These are phyloP conservation scores for Drechslerella coelobrocha DNA, from an alignment of 2,329 filamentous ascomycete genomes.

Conservation along the genomic window DNA sequence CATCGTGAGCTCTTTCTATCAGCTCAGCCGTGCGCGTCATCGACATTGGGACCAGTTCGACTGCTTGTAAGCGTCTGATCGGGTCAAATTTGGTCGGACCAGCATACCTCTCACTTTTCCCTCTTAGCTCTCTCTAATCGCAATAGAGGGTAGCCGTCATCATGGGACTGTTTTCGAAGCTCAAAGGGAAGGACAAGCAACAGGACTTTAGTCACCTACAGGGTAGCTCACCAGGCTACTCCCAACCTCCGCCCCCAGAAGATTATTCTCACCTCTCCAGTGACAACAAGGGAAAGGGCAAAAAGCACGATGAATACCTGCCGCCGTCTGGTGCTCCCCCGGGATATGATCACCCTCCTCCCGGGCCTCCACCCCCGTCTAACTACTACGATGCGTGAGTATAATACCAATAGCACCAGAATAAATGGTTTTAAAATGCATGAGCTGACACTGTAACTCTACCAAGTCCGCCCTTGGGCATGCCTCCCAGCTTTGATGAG, in stretches of 20 bases:
- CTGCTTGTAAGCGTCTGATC: background rate
- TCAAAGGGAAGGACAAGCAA: conserved; percentile 46
- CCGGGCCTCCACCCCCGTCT: conserved; percentile 15
- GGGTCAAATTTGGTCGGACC: background rate
- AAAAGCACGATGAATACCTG: conserved; percentile 35
- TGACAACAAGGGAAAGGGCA: conserved; percentile 41
- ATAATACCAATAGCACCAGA: background rate
- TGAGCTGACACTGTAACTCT: background rate
- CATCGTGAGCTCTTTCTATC: background rate
- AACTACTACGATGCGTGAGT: conserved; percentile 25
- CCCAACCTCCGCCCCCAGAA: conserved; percentile 11
- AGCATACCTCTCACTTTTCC: background rate
- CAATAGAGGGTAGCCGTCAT: background rate
- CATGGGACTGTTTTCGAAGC: conserved; percentile 48
- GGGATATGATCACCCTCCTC: conserved; percentile 29
- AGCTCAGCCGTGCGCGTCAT: background rate
- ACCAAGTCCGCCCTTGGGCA: conserved; percentile 21
- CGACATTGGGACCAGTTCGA: background rate
- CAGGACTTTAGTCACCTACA: conserved; percentile 45
- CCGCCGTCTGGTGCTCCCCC: conserved; percentile 34
- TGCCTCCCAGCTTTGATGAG: conserved; percentile 30
- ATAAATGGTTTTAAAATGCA: background rate
- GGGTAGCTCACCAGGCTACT: conserved; percentile 25
- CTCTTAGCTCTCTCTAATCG: background rate
- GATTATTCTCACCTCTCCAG: conserved; percentile 44